These are phyloP conservation scores for Aspergillus puulaauensis DNA, from an alignment of 2,329 filamentous ascomycete species.

Conservation along the genomic window DNA sequence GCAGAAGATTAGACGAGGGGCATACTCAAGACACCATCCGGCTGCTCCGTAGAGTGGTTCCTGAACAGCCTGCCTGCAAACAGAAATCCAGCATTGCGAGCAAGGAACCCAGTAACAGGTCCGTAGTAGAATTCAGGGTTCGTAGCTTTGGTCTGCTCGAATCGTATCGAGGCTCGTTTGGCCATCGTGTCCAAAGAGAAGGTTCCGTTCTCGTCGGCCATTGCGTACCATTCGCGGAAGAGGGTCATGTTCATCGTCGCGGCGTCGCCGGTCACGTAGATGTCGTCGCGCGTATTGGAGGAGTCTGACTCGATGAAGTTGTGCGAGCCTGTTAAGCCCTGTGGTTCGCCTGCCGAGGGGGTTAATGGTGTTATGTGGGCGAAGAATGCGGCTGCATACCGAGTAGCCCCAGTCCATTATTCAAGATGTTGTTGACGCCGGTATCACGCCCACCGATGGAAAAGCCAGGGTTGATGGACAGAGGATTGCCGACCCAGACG, in stretches of 20 bases:
- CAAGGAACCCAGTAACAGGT: slow-evolving; percentile 52
- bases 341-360: slow-evolving; percentile 28
- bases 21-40: slow-evolving; percentile 39
- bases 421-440: slow-evolving; percentile 42
- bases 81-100: slow-evolving; percentile 50
- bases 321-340: slow-evolving; percentile 53
- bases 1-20: not conserved
- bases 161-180: slow-evolving; percentile 46
- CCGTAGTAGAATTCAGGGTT: slow-evolving; percentile 59
- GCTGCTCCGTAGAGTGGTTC: slow-evolving; percentile 47
- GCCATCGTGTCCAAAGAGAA: slow-evolving; percentile 46
- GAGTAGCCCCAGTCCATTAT: slow-evolving; percentile 46
- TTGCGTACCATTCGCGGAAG: slow-evolving; percentile 51
- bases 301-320: slow-evolving; percentile 57
- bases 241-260: slow-evolving; percentile 53
- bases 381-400: slow-evolving; percentile 21
- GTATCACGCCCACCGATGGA: slow-evolving; percentile 52
- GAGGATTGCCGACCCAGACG: slow-evolving; percentile 51
- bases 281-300: slow-evolving; percentile 53
- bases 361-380: too few species aligned
- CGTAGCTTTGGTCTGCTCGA: slow-evolving; percentile 48
- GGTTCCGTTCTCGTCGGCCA: slow-evolving; percentile 36
- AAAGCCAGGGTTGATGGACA: slow-evolving; percentile 51
- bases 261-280: slow-evolving; percentile 53
- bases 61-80: slow-evolving; percentile 46